These are phyloP conservation scores for Agaricus blazei DNA, from an alignment of 768 basidiomycete genomes.

Conservation along the genomic window DNA sequence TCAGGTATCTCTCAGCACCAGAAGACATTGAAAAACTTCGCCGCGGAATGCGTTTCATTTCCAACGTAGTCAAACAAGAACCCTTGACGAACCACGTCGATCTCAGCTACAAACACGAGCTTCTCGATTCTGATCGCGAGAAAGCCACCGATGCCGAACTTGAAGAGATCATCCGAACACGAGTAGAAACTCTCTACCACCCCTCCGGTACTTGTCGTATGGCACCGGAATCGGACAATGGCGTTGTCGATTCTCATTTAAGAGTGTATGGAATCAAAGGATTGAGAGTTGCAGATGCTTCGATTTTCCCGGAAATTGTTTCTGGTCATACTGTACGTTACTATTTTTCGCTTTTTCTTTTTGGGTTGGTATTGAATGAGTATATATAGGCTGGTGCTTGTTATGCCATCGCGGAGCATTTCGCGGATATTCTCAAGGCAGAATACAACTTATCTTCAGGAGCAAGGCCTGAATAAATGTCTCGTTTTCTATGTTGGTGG, in stretches of 20 bases:
- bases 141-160: slow-evolving; percentile 37
- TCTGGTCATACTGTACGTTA: slow-evolving; percentile 46
- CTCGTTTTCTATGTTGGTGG: no score
- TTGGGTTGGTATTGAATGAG: not conserved
- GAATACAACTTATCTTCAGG: slow-evolving; percentile 13
- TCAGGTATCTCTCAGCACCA: slow-evolving; percentile 34
- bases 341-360: no score
- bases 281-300: slow-evolving; percentile 44
- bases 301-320: slow-evolving; percentile 39
- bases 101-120: slow-evolving; percentile 21
- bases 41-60: slow-evolving; percentile 33
- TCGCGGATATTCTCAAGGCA: slow-evolving; percentile 25
- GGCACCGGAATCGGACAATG: slow-evolving; percentile 33
- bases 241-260: slow-evolving; percentile 33
- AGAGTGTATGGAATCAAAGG: slow-evolving; percentile 37
- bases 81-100: slow-evolving; percentile 36
- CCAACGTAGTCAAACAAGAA: slow-evolving; percentile 33
- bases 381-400: slow-evolving; percentile 23
- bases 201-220: slow-evolving; percentile 42
- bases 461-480: no score
- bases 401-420: slow-evolving; percentile 26
- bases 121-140: slow-evolving; percentile 36
- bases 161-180: slow-evolving; percentile 32
- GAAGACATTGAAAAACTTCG: slow-evolving; percentile 40
- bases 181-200: slow-evolving; percentile 45